Evolutionary conservation across 2,329 filamentous ascomycete species (phyloP), one percentile per base, ranked within the genome.

Genomic region (Trichocomaceae sp.): DNA sequence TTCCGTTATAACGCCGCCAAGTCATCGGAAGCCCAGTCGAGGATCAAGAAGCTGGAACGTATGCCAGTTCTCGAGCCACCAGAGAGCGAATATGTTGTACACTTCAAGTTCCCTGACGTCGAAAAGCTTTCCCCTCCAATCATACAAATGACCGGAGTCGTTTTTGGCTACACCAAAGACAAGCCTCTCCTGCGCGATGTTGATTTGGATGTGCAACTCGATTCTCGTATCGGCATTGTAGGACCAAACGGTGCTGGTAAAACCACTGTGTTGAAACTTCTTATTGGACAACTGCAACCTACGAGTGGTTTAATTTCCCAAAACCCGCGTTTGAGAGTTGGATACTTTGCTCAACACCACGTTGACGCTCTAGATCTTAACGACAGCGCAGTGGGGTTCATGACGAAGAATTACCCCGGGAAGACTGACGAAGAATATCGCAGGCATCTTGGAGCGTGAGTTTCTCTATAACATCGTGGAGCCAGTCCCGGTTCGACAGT

Each of bases 1-100:
- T 99, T 99, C 81, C 85, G 93, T 52, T 99, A 99, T 81, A 99
- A 99, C 69, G 93, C 93, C 26, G 93, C 92, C 66, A 99, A 99
- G 73, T 96, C 93, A 0, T 96, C 92, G 8, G 93, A 99, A 78
- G 93, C 93, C 1, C 93, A 99, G 69, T 97, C 92, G 0, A 86
- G 93, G 66, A 97, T 99, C 82, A 99, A 99, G 81, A 99, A 99
- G 71, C 79, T 99, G 59, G 95, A 99, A 73, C 90, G 88, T 67
- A 96, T 99, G 89, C 93, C 95, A 1, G 78, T 96, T 1, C 81
- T 99, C 51, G 87, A 95, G 64, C 71, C 91, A 0, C 95, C 93
- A 5, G 93, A 99, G 76, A 84, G 85, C 57, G 92, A 96, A 72
- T 99, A 99, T 79, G 90, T 83, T 52, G 93, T 99, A 57, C 88